Evolutionary conservation across 345 rosid species (phyloP).

Genomic region (Aethionema arabicum): DNA sequence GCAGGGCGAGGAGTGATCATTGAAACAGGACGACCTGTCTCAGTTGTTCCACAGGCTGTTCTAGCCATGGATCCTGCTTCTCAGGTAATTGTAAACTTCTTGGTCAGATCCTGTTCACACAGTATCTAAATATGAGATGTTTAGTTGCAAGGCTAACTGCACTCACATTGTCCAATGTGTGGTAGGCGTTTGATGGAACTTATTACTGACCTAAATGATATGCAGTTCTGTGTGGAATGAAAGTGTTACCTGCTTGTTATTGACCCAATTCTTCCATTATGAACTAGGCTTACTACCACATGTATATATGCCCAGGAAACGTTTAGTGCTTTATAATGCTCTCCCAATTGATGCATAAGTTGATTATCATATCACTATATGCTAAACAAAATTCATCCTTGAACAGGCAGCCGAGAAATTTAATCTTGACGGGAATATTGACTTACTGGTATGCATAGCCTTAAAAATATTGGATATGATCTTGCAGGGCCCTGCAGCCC

Average conservation of each 20-base stretch:
- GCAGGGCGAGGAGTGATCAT: slow-evolving; percentile 36
- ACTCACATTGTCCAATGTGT: neutral
- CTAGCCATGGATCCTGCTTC: slow-evolving; percentile 70
- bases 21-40: slow-evolving; percentile 40
- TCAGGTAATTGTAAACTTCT: slow-evolving; percentile 44
- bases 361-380: slow-evolving; percentile 19
- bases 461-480: slow-evolving; percentile 13
- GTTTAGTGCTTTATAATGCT: slow-evolving; percentile 3
- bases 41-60: slow-evolving; percentile 57
- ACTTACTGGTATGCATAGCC: slow-evolving; percentile 62
- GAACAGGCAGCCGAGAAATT: slow-evolving; percentile 66
- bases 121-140: neutral
- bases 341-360: slow-evolving; percentile 9
- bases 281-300: neutral
- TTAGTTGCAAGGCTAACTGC: slow-evolving; percentile 9
- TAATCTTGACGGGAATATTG: slow-evolving; percentile 72
- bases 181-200: neutral
- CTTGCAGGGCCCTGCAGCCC: slow-evolving; percentile 19
- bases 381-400: slow-evolving; percentile 39
- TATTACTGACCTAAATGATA: slow-evolving; percentile 13
- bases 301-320: slow-evolving; percentile 5
- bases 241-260: slow-evolving; percentile 17
- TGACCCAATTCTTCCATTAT: slow-evolving; percentile 1
- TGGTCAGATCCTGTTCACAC: neutral
- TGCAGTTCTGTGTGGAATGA: slow-evolving; percentile 4